Evolutionary conservation across 208 protist genomes (phyloP).

Genomic region (Trichomonas tenax): DNA sequence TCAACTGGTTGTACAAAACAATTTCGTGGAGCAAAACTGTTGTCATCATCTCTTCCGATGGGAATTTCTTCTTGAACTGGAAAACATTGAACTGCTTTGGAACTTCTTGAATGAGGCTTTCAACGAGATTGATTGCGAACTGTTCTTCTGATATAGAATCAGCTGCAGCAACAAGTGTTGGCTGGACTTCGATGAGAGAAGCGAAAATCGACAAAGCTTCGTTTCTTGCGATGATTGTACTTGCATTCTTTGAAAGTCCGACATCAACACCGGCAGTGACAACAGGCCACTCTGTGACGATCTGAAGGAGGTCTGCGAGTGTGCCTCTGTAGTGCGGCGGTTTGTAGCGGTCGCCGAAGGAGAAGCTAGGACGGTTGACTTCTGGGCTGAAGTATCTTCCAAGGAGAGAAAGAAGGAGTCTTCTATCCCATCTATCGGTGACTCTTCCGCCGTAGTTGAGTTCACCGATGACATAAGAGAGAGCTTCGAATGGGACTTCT

Average conservation of each 20-base stretch:
- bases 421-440: slow-evolving; percentile 81
- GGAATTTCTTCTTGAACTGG: background rate
- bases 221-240: background rate
- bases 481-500: slow-evolving; percentile 76
- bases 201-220: background rate
- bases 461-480: slow-evolving; percentile 89
- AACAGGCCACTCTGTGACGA: slow-evolving; percentile 76
- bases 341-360: slow-evolving; percentile 46
- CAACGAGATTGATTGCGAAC: slow-evolving; percentile 85
- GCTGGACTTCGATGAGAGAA: background rate
- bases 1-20: background rate
- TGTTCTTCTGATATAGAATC: background rate
- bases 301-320: slow-evolving; percentile 77
- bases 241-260: background rate
- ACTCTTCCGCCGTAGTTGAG: slow-evolving; percentile 96
- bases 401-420: slow-evolving; percentile 68
- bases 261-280: background rate
- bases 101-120: slow-evolving; percentile 90
- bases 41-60: background rate
- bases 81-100: slow-evolving; percentile 66
- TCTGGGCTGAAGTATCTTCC: background rate
- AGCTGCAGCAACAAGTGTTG: background rate
- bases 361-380: background rate
- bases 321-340: slow-evolving; percentile 78
- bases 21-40: background rate